Base-by-base conservation (phyloP, 371 early-diverging fungal genomes). In the Circinella minor region DNA sequence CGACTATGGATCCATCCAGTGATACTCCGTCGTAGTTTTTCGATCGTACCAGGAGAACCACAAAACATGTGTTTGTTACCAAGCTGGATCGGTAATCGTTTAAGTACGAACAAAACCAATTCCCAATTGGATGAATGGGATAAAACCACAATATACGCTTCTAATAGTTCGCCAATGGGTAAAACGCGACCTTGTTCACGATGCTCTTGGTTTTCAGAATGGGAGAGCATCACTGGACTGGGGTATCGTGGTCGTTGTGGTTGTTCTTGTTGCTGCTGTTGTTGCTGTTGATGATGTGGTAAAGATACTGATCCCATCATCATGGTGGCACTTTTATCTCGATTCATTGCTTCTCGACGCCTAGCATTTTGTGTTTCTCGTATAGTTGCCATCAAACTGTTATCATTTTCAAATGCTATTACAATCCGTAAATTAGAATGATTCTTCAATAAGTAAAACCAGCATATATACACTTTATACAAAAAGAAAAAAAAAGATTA, bases 31-130 rank as follows among this genome's bases (percentile, higher is more conserved):
- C 91, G 74, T 11, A 94, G 74, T 20, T 73, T 74, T 57, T 84
- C 80, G 14, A 93, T 83, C 69, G 84, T 77, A 37, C 76, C 77
- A 2, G 77, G 69, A 7, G 90, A 87, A 36, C 85, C 86, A 66
- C 89, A 86, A 67, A 93, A 93, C 36, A 94, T 70, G 65, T 92
- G 89, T 67, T 91, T 90, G 76, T 91, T 91, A 55, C 88, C 84
- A 17, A 94, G 76, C 73, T 95, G 95, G 11, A 75, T 69, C 17
- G 88, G 85, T 18, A 95, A 76, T 5, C 87, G 85, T 14, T 85
- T 82, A 27, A 95, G 77, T 1, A 94, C 87, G 48, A 87, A 84
- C 3, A 77, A 75, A 68, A 88, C 89, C 4, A 94, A 79, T 18
- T 90, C 87, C 84, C 91, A 90, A 38, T 89, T 85, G 17, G 81